Conservation (phyloP, 2,329 filamentous ascomycete species). For the Claviceps pazoutovae region DNA sequence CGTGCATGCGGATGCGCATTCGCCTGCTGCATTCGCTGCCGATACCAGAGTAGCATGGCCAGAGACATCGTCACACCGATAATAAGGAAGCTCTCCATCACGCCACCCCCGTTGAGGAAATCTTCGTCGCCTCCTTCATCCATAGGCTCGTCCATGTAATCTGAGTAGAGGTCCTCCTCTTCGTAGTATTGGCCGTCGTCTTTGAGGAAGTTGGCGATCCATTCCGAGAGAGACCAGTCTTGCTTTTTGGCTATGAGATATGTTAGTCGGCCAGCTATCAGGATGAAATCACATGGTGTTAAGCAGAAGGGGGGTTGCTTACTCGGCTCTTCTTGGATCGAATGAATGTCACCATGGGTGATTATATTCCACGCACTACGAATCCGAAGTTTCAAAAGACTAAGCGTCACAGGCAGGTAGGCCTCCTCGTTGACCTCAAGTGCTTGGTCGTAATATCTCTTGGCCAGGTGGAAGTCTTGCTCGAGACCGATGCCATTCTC, state of each 20-base stretch:
- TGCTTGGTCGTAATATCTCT: constrained; percentile 88
- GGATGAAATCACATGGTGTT: too few species aligned
- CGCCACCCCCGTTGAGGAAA: constrained; percentile 58
- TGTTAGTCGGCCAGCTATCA: too few species aligned
- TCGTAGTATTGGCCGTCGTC: constrained; percentile 55
- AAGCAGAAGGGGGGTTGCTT: constrained; percentile 20
- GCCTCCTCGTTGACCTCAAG: constrained; percentile 85
- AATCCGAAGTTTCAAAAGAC: constrained; percentile 68
- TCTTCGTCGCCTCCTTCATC: constrained; percentile 38
- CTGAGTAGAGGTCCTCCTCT: constrained; percentile 32
- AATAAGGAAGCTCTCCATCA: constrained; percentile 76
- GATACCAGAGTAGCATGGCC: constrained; percentile 67
- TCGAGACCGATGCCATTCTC: constrained; percentile 87
- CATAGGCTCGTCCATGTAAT: constrained; percentile 41
- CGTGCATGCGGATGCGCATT: constrained; percentile 15
- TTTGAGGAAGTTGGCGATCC: constrained; percentile 74
- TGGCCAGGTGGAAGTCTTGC: constrained; percentile 94
- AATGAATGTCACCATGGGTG: constrained; percentile 80
- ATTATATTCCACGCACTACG: constrained; percentile 91
- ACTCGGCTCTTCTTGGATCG: constrained; percentile 81
- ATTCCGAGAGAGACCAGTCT: constrained; percentile 68
- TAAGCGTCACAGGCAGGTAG: constrained; percentile 82
- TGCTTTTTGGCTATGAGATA: constrained; percentile 46
- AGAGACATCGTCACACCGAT: constrained; percentile 62
- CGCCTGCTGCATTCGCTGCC: constrained; percentile 53